Percentiles rank a stretch among this genome's conserved stretches.
Conservation (phyloP, 768 basidiomycete genomes). For the Boletellus ananas region DNA sequence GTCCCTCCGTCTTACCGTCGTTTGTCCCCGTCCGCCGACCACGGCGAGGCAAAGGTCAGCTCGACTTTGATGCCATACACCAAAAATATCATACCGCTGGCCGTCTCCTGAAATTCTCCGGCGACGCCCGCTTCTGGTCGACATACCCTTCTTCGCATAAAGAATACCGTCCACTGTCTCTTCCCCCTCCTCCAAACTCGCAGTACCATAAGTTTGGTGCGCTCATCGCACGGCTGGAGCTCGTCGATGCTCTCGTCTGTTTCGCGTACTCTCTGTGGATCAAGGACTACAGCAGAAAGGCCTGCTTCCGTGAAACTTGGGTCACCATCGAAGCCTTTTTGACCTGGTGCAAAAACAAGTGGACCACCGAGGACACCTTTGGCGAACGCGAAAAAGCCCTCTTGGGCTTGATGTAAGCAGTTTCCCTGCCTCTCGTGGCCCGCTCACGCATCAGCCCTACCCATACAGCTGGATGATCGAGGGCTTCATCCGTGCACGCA, state of each 20-base stretch:
- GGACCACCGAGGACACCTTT: constrained; percentile 43
- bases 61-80: constrained; percentile 58
- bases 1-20: constrained; percentile 31
- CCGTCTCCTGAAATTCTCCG: constrained; percentile 78
- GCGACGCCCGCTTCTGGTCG: constrained; percentile 75
- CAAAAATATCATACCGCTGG: constrained; percentile 68
- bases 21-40: constrained; percentile 63
- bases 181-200: constrained; percentile 63
- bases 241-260: constrained; percentile 76
- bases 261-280: constrained; percentile 85
- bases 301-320: constrained; percentile 63
- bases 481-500: constrained; percentile 62
- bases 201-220: constrained; percentile 73
- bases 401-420: constrained; percentile 74
- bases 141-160: constrained; percentile 62
- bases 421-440: constrained; percentile 12
- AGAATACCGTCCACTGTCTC: constrained; percentile 58
- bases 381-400: constrained; percentile 57
- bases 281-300: constrained; percentile 56
- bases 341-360: constrained; percentile 70
- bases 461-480: constrained; percentile 70
- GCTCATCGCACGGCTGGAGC: constrained; percentile 73
- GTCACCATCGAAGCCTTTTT: constrained; percentile 64
- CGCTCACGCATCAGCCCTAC: constrained; percentile 24
- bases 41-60: constrained; percentile 50